Evolutionary conservation across 2,329 filamentous ascomycete species (phyloP), one percentile per base, ranked within the genome.

Genomic region (Penicillium corylophilum): DNA sequence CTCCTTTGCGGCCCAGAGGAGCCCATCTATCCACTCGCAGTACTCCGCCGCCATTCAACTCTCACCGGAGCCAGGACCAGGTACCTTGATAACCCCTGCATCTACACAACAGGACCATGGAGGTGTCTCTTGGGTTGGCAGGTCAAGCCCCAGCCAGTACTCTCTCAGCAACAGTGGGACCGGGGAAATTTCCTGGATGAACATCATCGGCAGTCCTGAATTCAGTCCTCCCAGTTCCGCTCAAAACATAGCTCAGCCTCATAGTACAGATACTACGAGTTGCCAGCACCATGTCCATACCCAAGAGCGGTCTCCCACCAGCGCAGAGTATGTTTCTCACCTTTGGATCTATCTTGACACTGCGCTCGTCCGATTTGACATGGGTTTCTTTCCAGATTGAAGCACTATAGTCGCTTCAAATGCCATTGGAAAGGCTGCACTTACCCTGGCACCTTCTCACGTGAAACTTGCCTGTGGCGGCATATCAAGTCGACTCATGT

Each of bases 401-500:
- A 16, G n/a, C 36, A 10, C 18, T 20, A 38, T 15, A 18, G 24
- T 22, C 38, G 40, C 7, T 38, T 48, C 41, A 52, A 45, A 29
- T 52, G 50, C 16, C 18, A 9, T 10, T 52, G 50, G 50, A 22
- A 39, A 20, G 50, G 50, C 2, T 52, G 50, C 28, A 36, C 24
- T 3, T 52, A 48, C 13, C 22, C 40, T 5, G 45, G 50, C 18
- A 28, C 33, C 13, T 52, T 52, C 45, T 48, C 45, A 12, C 40
- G 50, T 15, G 44, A 48, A 16, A 44, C 44, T 3, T 52, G 50
- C 23, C 45, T 52, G 15, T 52, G 41, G 50, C 40, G 50, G 22
- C 50, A 52, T n/a, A 52, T 52, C 35, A 52, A 44, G 24, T 45
- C 50, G 2, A 44, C 28, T 3, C 50, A 52, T 35, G 50, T 52